Conservation (phyloP, 208 protist genomes). For the Wallacemonas sp. region DNA sequence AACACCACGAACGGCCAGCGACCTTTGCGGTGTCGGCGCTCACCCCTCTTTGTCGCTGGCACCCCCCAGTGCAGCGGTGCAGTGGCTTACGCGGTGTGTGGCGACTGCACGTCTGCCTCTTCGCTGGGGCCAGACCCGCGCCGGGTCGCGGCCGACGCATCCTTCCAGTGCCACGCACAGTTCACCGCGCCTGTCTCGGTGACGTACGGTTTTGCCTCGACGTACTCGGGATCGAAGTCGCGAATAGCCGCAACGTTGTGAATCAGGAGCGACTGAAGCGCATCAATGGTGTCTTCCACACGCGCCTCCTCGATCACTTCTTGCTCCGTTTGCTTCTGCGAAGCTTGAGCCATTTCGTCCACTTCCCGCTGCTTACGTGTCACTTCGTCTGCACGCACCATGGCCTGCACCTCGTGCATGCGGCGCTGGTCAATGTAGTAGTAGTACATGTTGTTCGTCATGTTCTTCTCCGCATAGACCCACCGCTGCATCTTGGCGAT, state of each 20-base stretch:
- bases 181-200: constrained; percentile 69
- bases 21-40: no score
- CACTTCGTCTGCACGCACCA: constrained; percentile 71
- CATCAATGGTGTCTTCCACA: constrained; percentile 61
- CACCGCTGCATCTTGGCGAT: constrained; percentile 85
- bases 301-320: constrained; percentile 6
- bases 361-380: constrained; percentile 49
- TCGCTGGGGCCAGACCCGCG: background rate
- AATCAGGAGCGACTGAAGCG: constrained; percentile 58
- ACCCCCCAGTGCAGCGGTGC: no score
- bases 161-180: constrained; percentile 65
- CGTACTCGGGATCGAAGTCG: constrained; percentile 62
- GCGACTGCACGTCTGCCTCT: background rate
- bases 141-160: background rate
- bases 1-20: no score
- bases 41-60: no score
- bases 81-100: no score
- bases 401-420: constrained; percentile 76
- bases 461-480: constrained; percentile 91
- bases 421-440: constrained; percentile 86
- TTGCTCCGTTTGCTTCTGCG: constrained; percentile 19
- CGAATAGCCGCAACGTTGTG: constrained; percentile 65
- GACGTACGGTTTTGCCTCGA: constrained; percentile 60
- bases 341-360: constrained; percentile 7
- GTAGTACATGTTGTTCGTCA: constrained; percentile 87